These are phyloP conservation scores for Malus asiatica DNA, from an alignment of 306 rosid genomes.

Conservation along the genomic window DNA sequence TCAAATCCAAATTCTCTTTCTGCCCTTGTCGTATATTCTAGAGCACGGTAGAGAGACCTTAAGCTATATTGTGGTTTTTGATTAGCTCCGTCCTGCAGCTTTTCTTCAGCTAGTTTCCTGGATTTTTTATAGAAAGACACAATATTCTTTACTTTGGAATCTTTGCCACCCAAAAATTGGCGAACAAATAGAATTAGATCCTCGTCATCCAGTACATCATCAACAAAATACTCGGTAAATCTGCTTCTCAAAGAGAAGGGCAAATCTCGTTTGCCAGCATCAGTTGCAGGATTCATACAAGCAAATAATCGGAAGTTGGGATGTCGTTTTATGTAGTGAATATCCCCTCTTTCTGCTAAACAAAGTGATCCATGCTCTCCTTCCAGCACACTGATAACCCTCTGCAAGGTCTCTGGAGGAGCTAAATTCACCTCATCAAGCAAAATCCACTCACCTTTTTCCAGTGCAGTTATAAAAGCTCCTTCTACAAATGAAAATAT, in stretches of 20 bases:
- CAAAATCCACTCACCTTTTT: slow-evolving; percentile 88
- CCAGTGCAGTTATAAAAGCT: slow-evolving; percentile 79
- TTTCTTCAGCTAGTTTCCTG: slow-evolving; percentile 67
- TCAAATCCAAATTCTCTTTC: slow-evolving; percentile 47
- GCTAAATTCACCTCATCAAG: slow-evolving; percentile 99
- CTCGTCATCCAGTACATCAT: slow-evolving; percentile 72
- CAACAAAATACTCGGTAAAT: slow-evolving; percentile 86
- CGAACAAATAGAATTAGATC: slow-evolving; percentile 60
- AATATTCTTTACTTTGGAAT: slow-evolving; percentile 38
- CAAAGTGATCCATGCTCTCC: slow-evolving; percentile 78
- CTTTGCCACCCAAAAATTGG: slow-evolving; percentile 36
- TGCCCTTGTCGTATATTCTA: slow-evolving; percentile 70
- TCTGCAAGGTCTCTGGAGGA: slow-evolving; percentile 90
- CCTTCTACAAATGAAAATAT: slow-evolving; percentile 94
- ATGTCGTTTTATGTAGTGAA: slow-evolving; percentile 60
- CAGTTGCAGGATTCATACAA: slow-evolving; percentile 99
- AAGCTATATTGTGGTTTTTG: slow-evolving; percentile 92
- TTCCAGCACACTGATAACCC: slow-evolving; percentile 83
- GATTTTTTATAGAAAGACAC: slow-evolving; percentile 66
- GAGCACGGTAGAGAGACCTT: slow-evolving; percentile 86
- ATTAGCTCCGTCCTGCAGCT: slow-evolving; percentile 89
- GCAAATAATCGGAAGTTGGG: slow-evolving; percentile 87
- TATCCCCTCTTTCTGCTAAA: slow-evolving; percentile 93
- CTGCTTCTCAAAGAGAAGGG: slow-evolving; percentile 81
- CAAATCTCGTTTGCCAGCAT: slow-evolving; percentile 90